Conservation (phyloP, 192 early-diverging fungal genomes). For the Backusella sp. region DNA sequence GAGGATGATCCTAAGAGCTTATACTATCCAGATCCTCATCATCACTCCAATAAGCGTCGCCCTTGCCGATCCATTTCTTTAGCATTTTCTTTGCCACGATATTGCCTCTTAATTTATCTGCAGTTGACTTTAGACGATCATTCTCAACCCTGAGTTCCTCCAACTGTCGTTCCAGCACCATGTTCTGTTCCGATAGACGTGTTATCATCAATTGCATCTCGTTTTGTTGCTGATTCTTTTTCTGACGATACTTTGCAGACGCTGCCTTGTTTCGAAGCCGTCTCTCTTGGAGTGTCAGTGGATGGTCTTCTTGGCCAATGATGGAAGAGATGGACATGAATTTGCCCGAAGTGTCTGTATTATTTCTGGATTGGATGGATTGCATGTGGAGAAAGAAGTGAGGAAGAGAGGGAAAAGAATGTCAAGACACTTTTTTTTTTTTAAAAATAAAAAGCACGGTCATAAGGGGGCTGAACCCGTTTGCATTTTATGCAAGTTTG, state of each 20-base stretch:
- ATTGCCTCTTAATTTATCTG: constrained; percentile 50
- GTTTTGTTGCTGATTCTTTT: constrained; percentile 57
- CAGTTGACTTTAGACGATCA: constrained; percentile 38
- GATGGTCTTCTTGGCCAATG: constrained; percentile 17
- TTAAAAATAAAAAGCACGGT: not conserved
- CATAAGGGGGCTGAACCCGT: not conserved
- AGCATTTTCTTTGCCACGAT: constrained; percentile 58
- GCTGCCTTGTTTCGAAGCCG: constrained; percentile 60
- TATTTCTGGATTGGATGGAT: constrained; percentile 1
- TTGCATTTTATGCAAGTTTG: not conserved
- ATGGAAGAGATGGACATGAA: constrained; percentile 28
- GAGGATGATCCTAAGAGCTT: not conserved
- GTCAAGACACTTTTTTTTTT: not conserved
- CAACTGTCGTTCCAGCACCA: constrained; percentile 43
- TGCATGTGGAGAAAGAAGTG: not conserved
- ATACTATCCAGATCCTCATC: constrained; percentile 21
- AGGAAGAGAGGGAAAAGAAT: not conserved
- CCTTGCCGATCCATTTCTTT: constrained; percentile 40
- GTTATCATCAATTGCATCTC: constrained; percentile 55
- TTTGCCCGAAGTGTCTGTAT: constrained; percentile 2
- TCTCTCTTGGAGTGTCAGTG: constrained; percentile 47
- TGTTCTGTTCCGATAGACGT: constrained; percentile 43
- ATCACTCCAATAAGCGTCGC: not conserved
- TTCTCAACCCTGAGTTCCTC: constrained; percentile 50
- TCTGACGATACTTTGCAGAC: constrained; percentile 59